Evolutionary conservation across 1,139 yeast genomes (phyloP), one percentile per base, ranked within the genome.

Genomic region (Taphrina deformans): DNA sequence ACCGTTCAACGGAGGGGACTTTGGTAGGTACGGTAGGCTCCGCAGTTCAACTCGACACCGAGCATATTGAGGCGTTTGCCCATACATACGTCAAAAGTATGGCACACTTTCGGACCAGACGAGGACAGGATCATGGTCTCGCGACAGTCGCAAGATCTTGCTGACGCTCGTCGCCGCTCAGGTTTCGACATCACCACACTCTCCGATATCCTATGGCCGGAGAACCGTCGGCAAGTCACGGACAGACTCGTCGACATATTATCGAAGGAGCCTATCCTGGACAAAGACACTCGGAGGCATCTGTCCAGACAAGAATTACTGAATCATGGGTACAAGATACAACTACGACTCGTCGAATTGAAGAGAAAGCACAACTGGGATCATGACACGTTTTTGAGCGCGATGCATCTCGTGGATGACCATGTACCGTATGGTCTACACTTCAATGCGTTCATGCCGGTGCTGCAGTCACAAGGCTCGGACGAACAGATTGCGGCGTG

Each of bases 311-410:
- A 40, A 24, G 41, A 61, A 21, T 38, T 61, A 10, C 53, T 61
- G 9, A 40, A 61, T 16, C 65, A 55, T 18, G 65, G 59, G 14
- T 61, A 53, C 35, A 50, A 48, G n/a, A 61, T 61, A 29, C 65
- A 61, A 38, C 16, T 61, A 21, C 16, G 53, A 10, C n/a, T 61
- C 46, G 31, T 52, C 3, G 51, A 61, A 27, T 33, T 61, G 45
- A 29, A 18, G 26, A 9, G 48, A 23, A 12, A 31, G 21, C 60
- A 61, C 44, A 46, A 33, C 31, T 61, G 60, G 65, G 53, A 45
- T 24, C 41, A 52, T n/a, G 60, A 55, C n/a, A 41, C 56, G 4
- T 40, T 52, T 16, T 23, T 33, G 40, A 18, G 21, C 9, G 65
- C 62, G 12, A 33, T 41, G 50, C 24, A 21, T 18, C 24, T 55